Evolutionary conservation across 1,284 basidiomycete genomes (phyloP).

Genomic region (Marasmius fiardii): DNA sequence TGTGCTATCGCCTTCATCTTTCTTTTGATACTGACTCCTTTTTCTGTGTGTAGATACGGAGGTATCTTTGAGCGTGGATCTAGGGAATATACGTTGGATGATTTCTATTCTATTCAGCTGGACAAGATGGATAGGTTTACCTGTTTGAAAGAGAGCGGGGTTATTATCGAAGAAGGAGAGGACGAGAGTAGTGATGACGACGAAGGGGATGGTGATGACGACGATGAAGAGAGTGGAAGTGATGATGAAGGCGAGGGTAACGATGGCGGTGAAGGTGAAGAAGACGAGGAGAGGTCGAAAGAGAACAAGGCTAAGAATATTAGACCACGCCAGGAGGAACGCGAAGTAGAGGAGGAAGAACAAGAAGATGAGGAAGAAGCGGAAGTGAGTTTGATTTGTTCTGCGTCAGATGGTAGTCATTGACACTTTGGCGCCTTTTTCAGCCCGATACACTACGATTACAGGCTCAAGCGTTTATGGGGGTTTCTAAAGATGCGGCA

Average conservation of each 20-base stretch:
- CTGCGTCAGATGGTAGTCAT: background rate
- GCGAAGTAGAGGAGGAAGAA: conserved; percentile 18
- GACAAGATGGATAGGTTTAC: conserved; percentile 79
- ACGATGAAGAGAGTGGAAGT: conserved; percentile 42
- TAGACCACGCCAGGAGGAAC: conserved; percentile 19
- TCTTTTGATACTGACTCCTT: background rate
- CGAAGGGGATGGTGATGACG: conserved; percentile 48
- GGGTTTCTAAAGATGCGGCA: conserved; percentile 62
- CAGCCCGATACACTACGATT: conserved; percentile 44
- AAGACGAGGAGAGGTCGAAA: conserved; percentile 23
- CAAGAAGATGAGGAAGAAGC: conserved; percentile 19
- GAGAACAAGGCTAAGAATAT: conserved; percentile 19
- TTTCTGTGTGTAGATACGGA: conserved; percentile 65
- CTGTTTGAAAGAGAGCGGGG: conserved; percentile 66
- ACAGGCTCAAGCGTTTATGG: conserved; percentile 72
- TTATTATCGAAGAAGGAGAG: conserved; percentile 60
- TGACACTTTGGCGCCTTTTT: background rate
- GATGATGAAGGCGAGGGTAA: conserved; percentile 32
- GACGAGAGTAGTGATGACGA: conserved; percentile 60
- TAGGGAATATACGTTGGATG: conserved; percentile 83
- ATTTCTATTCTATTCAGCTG: conserved; percentile 74
- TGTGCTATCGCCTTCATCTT: background rate
- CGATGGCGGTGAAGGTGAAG: conserved; percentile 27
- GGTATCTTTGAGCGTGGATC: conserved; percentile 83
- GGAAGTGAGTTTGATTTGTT: background rate